A percentile compares a stretch with the other conserved stretches of the same genome.
Conservation (phyloP, 495 filamentous ascomycete species). For the Clavariopsis aquatica region DNA sequence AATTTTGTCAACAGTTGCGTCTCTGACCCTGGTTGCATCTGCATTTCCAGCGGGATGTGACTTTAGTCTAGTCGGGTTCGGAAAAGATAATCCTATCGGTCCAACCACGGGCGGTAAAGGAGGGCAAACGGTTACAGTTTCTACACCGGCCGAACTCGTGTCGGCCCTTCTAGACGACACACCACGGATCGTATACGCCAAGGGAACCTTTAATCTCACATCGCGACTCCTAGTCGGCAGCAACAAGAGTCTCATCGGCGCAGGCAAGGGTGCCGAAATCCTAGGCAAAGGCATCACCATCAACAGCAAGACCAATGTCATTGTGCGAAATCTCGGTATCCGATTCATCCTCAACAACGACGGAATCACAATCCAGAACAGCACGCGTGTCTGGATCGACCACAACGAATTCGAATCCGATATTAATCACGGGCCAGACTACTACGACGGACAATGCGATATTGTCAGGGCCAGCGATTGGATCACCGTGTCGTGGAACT, state of each 20-base stretch:
- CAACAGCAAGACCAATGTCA: slow-evolving; percentile 33
- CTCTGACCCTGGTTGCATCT: slow-evolving; percentile 1
- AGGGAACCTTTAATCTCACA: slow-evolving; percentile 39
- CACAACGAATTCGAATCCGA: slow-evolving; percentile 39
- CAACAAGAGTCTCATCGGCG: slow-evolving; percentile 47
- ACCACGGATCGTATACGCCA: slow-evolving; percentile 41
- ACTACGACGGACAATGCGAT: slow-evolving; percentile 40
- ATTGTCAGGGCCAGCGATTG: slow-evolving; percentile 42
- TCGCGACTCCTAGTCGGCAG: slow-evolving; percentile 36
- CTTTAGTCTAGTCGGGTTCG: slow-evolving; percentile 40
- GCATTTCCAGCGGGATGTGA: slow-evolving; percentile 9
- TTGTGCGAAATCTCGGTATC: slow-evolving; percentile 38
- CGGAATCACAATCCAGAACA: slow-evolving; percentile 38
- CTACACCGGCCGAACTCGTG: slow-evolving; percentile 32
- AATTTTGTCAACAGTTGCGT: neutral
- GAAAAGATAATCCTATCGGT: slow-evolving; percentile 48
- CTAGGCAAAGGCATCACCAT: slow-evolving; percentile 28
- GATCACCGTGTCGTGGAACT: slow-evolving; percentile 45
- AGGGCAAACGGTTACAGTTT: slow-evolving; percentile 40
- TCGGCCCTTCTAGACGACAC: slow-evolving; percentile 41
- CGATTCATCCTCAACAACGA: slow-evolving; percentile 37
- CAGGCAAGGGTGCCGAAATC: slow-evolving; percentile 34
- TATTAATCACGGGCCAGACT: slow-evolving; percentile 33
- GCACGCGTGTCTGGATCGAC: slow-evolving; percentile 36
- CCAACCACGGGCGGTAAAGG: slow-evolving; percentile 46